These are phyloP conservation scores for Rhazya stricta DNA, from an alignment of 257 asterid species.

Conservation along the genomic window DNA sequence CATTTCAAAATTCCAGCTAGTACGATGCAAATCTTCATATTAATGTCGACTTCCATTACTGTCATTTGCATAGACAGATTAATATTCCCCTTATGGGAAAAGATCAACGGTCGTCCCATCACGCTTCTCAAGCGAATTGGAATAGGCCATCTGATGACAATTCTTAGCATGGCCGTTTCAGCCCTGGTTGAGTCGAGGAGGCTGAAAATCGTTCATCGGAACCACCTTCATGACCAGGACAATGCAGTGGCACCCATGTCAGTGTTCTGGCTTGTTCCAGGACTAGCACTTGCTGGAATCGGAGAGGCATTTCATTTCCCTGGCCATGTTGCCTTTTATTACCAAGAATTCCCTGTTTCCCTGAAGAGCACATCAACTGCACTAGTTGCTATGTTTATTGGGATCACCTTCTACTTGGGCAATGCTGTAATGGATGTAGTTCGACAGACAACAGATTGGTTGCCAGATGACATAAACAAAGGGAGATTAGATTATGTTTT, in stretches of 20 bases:
- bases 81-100: too few relatives aligned
- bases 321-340: slow-evolving; percentile 28
- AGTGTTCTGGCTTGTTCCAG: slow-evolving; percentile 39
- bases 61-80: too few relatives aligned
- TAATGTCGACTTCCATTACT: too few relatives aligned
- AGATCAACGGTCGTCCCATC: too few relatives aligned
- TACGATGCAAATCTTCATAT: too few relatives aligned
- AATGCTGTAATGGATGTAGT: slow-evolving; percentile 30
- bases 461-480: slow-evolving; percentile 54
- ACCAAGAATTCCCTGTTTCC: slow-evolving; percentile 31
- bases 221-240: slow-evolving; percentile 14
- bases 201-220: background rate
- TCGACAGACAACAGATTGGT: slow-evolving; percentile 43
- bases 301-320: slow-evolving; percentile 39
- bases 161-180: too few relatives aligned
- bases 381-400: slow-evolving; percentile 27
- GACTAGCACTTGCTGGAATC: slow-evolving; percentile 29
- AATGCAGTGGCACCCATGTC: slow-evolving; percentile 24
- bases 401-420: slow-evolving; percentile 29
- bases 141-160: too few relatives aligned
- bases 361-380: slow-evolving; percentile 35
- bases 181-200: slow-evolving; percentile 46
- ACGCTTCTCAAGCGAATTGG: too few relatives aligned
- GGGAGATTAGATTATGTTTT: slow-evolving; percentile 68
- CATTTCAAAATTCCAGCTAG: too few relatives aligned